phyloP scores from a whole-genome alignment of 768 basidiomycete genomes.

The Mycena filopes region DNA sequence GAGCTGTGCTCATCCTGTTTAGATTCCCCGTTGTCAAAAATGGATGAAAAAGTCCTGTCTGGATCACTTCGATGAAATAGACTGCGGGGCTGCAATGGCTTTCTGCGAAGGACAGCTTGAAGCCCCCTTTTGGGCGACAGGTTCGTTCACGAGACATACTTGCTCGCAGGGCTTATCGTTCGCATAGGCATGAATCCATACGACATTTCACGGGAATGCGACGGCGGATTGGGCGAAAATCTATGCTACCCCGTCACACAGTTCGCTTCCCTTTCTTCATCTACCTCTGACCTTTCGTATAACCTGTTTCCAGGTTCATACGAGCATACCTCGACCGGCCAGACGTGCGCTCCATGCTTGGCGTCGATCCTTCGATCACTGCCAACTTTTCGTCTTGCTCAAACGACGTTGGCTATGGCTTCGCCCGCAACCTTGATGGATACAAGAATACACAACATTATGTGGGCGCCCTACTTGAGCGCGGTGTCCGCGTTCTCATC shows the following conservation, averaged over 20 bases:
- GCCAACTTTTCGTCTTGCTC: slow-evolving; percentile 55
- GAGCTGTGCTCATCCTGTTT: slow-evolving; percentile 10
- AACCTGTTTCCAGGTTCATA: slow-evolving; percentile 49
- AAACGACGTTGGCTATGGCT: slow-evolving; percentile 57
- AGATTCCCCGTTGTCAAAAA: slow-evolving; percentile 70
- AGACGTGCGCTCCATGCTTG: slow-evolving; percentile 56
- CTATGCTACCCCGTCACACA: slow-evolving; percentile 25
- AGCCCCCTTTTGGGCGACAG: slow-evolving; percentile 54
- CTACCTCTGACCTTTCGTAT: not conserved
- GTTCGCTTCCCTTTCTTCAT: not conserved
- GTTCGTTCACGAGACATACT: slow-evolving; percentile 35
- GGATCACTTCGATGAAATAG: slow-evolving; percentile 71
- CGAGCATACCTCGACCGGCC: slow-evolving; percentile 60
- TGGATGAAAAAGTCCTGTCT: slow-evolving; percentile 67
- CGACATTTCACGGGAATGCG: slow-evolving; percentile 60
- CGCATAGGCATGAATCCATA: slow-evolving; percentile 59
- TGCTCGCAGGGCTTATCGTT: not conserved
- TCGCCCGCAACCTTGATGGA: slow-evolving; percentile 55
- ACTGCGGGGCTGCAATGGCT: slow-evolving; percentile 69
- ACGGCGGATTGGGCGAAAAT: slow-evolving; percentile 13
- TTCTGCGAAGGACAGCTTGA: slow-evolving; percentile 74
- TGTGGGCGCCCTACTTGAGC: slow-evolving; percentile 75
- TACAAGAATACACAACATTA: slow-evolving; percentile 61
- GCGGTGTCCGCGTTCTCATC: slow-evolving; percentile 74
- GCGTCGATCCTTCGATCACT: slow-evolving; percentile 50